Base-by-base conservation (phyloP, 2,329 filamentous ascomycete genomes). In the Colletotrichum chrysophilum region DNA sequence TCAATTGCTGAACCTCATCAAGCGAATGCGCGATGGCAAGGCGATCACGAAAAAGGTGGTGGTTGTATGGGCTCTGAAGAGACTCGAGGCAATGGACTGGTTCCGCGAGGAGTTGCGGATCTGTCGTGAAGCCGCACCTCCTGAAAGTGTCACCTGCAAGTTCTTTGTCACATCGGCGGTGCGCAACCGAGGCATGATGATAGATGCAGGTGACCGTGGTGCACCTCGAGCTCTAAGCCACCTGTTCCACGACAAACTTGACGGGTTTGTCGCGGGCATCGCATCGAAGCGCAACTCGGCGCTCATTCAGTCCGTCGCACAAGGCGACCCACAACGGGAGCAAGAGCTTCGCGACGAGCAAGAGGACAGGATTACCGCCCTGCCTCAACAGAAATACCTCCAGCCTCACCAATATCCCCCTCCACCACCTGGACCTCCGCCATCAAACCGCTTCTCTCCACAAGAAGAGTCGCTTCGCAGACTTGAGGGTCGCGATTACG, bases 41-140 rank as follows among this genome's bases (percentile, higher is more conserved):
- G 96, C 96, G 38, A 95, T 98, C 60, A 98, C 96, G 3, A 95
- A 94, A 83, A 95, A 94, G 78, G 94, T 98, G 7, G 94, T 97
- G 18, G 95, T 98, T 2, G 91, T 98, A n/a, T 98, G 96, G 96
- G 93, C 96, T 7, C 88, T 98, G 78, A 98, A 97, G 85, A 92
- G 94, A 71, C 92, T 97, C 16, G 96, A 98, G 84, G 95, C 95
- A 1, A 95, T 98, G 93, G 95, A 98, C 82, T 98, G 96, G 96
- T 98, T 98, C 89, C 94, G 95, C 78, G 96, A 98, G 85, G 96
- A 98, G 84, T 89, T 98, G 74, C 92, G 96, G 64, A 98, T 98
- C 80, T 98, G 96, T 85, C 92, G 95, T 80, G 95, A 98, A 84
- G 94, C 93, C 66, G 96, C 96, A 12, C 96, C 96, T 2, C 94